phyloP scores from a whole-genome alignment of 2,329 filamentous ascomycete species.

The Verticillium isaacii region DNA sequence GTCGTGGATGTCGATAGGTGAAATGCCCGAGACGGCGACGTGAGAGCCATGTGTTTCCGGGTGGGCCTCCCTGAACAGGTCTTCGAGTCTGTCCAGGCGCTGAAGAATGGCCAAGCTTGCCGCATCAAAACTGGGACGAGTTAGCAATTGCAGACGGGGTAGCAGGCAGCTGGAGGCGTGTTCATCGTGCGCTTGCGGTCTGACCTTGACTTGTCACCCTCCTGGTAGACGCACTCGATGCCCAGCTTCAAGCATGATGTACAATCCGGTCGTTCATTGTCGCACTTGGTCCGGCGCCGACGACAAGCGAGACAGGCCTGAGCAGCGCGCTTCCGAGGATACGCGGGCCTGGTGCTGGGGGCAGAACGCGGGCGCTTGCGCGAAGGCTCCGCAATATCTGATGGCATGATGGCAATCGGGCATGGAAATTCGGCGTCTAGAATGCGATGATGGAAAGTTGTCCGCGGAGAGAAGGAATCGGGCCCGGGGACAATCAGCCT shows the following conservation, averaged over 20 bases:
- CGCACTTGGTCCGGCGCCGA: slow-evolving; percentile 2
- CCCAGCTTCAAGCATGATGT: not conserved
- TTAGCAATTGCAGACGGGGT: not conserved
- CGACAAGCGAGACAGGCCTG: slow-evolving; percentile 3
- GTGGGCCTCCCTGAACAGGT: not conserved
- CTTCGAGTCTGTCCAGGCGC: not conserved
- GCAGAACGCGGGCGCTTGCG: not conserved
- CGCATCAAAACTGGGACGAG: not conserved
- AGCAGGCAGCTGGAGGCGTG: too few species aligned
- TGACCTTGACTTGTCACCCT: slow-evolving; percentile 3
- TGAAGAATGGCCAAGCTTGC: slow-evolving; percentile 2
- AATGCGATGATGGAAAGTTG: not conserved
- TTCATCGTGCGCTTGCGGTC: too few species aligned
- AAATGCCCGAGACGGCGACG: too few species aligned
- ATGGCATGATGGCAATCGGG: not conserved
- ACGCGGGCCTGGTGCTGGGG: not conserved
- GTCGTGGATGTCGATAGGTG: too few species aligned
- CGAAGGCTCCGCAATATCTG: not conserved
- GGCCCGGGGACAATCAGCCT: not conserved
- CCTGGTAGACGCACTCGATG: slow-evolving; percentile 4
- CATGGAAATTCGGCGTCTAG: not conserved
- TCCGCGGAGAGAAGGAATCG: not conserved
- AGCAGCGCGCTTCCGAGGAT: slow-evolving; percentile 4
- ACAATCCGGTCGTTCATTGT: slow-evolving; percentile 2
- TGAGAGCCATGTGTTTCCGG: too few species aligned